Evolutionary conservation across 225 moss, liverwort and hornwort genomes (phyloP).

Genomic region (Straminergon stramineum): DNA sequence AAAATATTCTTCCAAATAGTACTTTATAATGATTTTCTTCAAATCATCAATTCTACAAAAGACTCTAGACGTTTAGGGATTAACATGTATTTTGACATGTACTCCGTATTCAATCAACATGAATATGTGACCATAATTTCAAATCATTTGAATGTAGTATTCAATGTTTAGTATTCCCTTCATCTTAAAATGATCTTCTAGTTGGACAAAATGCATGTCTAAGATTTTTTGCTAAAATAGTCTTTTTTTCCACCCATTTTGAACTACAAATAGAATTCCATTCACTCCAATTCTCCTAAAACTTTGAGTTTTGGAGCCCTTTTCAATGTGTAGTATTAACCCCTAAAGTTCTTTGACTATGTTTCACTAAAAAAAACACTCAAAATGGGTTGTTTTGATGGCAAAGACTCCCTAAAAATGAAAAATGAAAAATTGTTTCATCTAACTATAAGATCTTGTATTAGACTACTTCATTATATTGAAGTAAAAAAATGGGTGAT

Average conservation of each 20-base stretch:
- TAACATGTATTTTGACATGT: neutral
- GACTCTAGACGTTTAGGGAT: no score
- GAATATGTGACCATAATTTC: neutral
- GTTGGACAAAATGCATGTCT: neutral
- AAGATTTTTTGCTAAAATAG: neutral
- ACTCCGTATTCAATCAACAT: neutral
- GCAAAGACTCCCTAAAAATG: no score
- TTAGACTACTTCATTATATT: no score
- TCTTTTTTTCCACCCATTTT: accelerated
- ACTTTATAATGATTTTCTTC: no score
- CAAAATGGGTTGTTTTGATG: no score
- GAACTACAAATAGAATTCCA: accelerated
- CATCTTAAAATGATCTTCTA: accelerated
- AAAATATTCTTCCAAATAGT: no score
- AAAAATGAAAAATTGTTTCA: no score
- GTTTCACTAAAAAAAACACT: no score
- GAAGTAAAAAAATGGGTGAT: no score
- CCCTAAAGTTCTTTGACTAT: no score
- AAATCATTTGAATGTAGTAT: neutral
- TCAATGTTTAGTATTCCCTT: neutral
- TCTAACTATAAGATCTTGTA: no score
- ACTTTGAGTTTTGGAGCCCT: neutral
- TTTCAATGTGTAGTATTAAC: neutral
- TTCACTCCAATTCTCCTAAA: accelerated
- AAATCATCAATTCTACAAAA: no score